These are phyloP conservation scores for Houttuynia cordata DNA, from an alignment of 164 flowering plant species.

Conservation along the genomic window DNA sequence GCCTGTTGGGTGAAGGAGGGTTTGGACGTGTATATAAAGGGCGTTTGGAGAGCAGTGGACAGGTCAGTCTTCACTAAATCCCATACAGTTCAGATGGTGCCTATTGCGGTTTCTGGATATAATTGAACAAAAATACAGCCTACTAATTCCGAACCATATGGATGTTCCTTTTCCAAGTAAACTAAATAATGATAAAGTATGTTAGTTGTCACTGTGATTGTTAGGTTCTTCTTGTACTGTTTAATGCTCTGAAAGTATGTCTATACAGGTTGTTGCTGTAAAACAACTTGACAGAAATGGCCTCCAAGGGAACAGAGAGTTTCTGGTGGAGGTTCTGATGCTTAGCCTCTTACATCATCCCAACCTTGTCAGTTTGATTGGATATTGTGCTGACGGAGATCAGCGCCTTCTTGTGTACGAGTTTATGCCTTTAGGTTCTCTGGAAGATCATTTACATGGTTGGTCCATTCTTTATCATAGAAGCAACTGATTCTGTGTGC, in stretches of 20 bases:
- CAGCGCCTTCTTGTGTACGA: conserved; percentile 10
- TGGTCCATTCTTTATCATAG: neutral
- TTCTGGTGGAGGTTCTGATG: conserved; percentile 10
- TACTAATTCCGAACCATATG: neutral
- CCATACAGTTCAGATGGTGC: neutral
- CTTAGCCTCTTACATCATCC: conserved; percentile 12
- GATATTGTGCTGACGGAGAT: conserved; percentile 11
- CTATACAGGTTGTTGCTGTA: conserved; percentile 7
- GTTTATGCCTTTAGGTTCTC: conserved; percentile 8
- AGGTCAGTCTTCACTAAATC: neutral
- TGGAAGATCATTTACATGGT: conserved; percentile 10
- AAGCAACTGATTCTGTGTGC: neutral
- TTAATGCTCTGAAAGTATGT: neutral
- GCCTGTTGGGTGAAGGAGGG: conserved; percentile 8
- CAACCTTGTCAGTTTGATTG: conserved; percentile 9
- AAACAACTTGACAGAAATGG: conserved; percentile 7
- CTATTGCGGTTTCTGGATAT: neutral
- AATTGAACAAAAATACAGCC: neutral
- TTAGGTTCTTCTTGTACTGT: neutral
- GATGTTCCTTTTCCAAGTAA: neutral
- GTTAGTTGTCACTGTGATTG: neutral
- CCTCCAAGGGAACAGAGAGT: conserved; percentile 10
- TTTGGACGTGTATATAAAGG: conserved; percentile 8
- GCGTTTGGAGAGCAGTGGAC: conserved; percentile 6
- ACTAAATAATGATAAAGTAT: neutral